Evolutionary conservation across 2,329 filamentous ascomycete genomes (phyloP), one percentile per base, ranked within the genome.

Genomic region (Coniochaeta prunicola): DNA sequence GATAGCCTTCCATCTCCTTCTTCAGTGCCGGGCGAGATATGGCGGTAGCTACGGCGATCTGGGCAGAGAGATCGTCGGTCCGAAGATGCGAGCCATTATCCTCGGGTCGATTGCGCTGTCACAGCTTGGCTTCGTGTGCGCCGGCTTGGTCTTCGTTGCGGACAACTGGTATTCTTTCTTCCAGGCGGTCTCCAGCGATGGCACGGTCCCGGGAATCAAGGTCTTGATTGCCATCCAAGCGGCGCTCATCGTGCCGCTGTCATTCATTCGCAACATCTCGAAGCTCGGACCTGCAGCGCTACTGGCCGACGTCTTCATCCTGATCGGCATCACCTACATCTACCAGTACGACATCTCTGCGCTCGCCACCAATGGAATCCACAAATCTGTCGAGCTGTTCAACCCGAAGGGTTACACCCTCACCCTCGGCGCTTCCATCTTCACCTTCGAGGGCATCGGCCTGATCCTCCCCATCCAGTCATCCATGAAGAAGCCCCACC

Each of bases 391-490:
- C n/a, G 75, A 77, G 56, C 75, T 89, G 15, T 90, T 91, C 78
- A 91, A 91, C 70, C 84, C 88, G 0, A 74, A 77, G 28, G 78
- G 82, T 59, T 91, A 87, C 68, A 87, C 88, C 0, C 75, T 91
- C 58, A 91, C 87, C 28, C 81, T 91, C 54, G 88, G 88, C 57
- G 84, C 86, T 1, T 84, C 87, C 38, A 90, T 91, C 67, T 91
- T 91, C 73, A 90, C 88, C 0, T 91, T 90, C 64, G 88, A 91
- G 69, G 88, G 88, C 54, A 91, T 91, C 53, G 88, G 88, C 1
- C 81, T 91, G 26, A 90, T 91, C 62, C 76, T 91, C 9, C 88
- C 88, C 0, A 91, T 91, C 58, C 87, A 91, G 68, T 88, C 86
- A 9, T 88, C 85, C 59, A 91, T 91, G 88, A 83, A 82, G 65